phyloP scores from a whole-genome alignment of 345 rosid genomes.

The Eucalyptus viminalis region DNA sequence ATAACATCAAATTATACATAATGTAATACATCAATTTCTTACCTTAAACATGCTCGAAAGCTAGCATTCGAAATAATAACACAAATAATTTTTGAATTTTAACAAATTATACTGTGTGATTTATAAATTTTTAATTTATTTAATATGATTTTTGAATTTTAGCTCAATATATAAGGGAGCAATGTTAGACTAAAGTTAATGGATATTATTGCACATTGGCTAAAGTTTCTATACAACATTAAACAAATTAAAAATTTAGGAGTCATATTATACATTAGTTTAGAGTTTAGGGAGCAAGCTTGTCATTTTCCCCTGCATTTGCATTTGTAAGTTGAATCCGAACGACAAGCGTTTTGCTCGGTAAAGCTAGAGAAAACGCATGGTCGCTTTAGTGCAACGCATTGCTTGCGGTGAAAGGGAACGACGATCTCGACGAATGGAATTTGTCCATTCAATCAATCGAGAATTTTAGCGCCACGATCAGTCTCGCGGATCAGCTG shows the following conservation, averaged over 20 bases:
- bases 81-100: too few species aligned
- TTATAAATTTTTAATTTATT: too few species aligned
- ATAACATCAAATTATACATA: not conserved
- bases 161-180: too few species aligned
- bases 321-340: not conserved
- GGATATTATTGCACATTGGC: too few species aligned
- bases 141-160: too few species aligned
- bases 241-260: not conserved
- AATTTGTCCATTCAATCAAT: not conserved
- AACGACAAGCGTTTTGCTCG: not conserved
- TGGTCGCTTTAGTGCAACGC: not conserved
- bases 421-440: not conserved
- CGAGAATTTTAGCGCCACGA: not conserved
- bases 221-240: too few species aligned
- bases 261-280: too few species aligned
- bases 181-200: too few species aligned
- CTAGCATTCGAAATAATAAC: not conserved
- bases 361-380: not conserved
- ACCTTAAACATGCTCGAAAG: not conserved
- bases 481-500: not conserved
- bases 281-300: rapidly evolving
- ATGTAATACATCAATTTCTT: not conserved
- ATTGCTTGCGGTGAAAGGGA: not conserved
- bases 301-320: not conserved
- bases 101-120: rapidly evolving